Conservation (phyloP, 108 stramenopile genomes). For the Aurantiochytrium sp. region DNA sequence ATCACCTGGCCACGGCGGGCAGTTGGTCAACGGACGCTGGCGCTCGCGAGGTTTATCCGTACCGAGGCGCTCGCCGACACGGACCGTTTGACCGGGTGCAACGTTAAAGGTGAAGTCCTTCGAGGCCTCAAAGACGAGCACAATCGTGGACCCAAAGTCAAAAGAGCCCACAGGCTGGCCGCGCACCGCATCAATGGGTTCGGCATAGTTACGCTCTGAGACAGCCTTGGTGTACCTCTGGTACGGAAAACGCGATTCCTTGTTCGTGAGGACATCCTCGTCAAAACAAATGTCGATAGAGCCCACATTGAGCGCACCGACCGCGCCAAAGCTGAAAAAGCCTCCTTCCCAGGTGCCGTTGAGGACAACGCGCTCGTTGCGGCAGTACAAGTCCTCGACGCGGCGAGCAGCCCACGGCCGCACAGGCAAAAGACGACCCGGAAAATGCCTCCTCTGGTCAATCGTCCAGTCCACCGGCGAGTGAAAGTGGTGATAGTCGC, state of each 20-base stretch:
- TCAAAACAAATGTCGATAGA: conserved; percentile 7
- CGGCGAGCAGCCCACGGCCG: background rate
- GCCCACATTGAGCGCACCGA: conserved; percentile 4
- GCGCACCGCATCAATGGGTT: background rate
- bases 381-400: conserved; percentile 3
- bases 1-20: background rate
- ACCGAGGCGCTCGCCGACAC: background rate
- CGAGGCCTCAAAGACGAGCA: background rate
- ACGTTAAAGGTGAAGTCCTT: background rate
- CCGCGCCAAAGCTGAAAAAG: conserved; percentile 3
- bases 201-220: background rate
- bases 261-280: background rate
- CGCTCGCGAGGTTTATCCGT: background rate
- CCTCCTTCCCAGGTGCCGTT: conserved; percentile 5
- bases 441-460: conserved; percentile 13
- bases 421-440: background rate
- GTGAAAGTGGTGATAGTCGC: conserved; percentile 15
- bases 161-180: conserved; percentile 11
- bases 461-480: background rate
- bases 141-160: background rate
- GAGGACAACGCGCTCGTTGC: background rate
- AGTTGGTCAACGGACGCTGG: background rate
- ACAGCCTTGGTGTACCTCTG: background rate
- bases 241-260: background rate
- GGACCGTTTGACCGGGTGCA: background rate